phyloP scores from a whole-genome alignment of 2,329 filamentous ascomycete genomes.

The Diaporthe ilicicola region DNA sequence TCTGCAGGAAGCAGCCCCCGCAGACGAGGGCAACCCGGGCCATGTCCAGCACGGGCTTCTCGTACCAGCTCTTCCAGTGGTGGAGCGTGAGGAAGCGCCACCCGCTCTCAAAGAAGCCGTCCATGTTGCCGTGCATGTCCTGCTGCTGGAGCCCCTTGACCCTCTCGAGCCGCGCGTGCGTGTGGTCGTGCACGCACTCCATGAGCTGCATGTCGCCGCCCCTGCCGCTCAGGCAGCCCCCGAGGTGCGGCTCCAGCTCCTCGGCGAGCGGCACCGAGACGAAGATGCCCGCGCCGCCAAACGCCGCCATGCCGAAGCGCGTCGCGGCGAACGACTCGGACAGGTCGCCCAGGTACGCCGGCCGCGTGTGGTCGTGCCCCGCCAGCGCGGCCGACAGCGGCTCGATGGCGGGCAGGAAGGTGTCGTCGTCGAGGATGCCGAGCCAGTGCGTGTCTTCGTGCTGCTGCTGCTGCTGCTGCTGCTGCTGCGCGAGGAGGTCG shows the following conservation, averaged over 20 bases:
- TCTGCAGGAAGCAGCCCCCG: constrained; percentile 65
- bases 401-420: constrained; percentile 63
- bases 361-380: constrained; percentile 55
- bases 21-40: constrained; percentile 58
- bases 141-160: constrained; percentile 64
- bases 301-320: constrained; percentile 65
- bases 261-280: constrained; percentile 61
- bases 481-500: constrained; percentile 37
- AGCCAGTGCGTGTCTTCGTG: constrained; percentile 56
- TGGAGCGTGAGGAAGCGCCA: constrained; percentile 63
- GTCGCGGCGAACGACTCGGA: constrained; percentile 65
- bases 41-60: constrained; percentile 58
- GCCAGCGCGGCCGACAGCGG: constrained; percentile 54
- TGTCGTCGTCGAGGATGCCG: constrained; percentile 66
- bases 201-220: constrained; percentile 66
- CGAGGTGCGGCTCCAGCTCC: constrained; percentile 55
- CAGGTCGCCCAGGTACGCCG: constrained; percentile 63
- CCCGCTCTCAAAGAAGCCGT: constrained; percentile 68
- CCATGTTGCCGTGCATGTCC: constrained; percentile 61
- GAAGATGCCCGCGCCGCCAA: constrained; percentile 68
- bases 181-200: constrained; percentile 64
- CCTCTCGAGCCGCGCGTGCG: constrained; percentile 59
- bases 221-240: constrained; percentile 54
- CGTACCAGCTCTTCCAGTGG: constrained; percentile 71
- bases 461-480: no score